Evolutionary conservation across 345 rosid genomes (phyloP).

Genomic region (Populus alba): DNA sequence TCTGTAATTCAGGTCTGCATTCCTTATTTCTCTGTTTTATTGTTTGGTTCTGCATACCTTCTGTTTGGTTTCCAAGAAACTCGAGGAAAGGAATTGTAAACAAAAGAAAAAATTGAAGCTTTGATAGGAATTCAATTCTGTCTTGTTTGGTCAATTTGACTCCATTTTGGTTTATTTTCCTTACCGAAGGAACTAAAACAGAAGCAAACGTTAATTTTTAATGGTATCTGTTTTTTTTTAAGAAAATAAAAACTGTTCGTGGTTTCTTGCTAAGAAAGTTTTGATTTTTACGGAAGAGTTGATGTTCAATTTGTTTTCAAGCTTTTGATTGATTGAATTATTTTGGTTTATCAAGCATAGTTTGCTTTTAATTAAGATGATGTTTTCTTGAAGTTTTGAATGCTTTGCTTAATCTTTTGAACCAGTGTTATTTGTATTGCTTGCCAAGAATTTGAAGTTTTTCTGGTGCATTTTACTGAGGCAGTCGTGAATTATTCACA

Average conservation of each 20-base stretch:
- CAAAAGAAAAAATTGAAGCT: neutral
- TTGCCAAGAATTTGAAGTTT: neutral
- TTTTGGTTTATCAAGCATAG: neutral
- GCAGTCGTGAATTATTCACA: neutral
- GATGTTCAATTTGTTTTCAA: neutral
- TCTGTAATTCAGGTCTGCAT: conserved; percentile 19
- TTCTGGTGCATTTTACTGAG: neutral
- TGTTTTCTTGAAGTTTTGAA: neutral
- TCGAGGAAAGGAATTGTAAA: neutral
- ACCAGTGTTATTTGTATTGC: neutral
- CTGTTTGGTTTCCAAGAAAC: conserved; percentile 21
- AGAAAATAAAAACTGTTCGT: neutral
- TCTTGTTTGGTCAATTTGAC: neutral
- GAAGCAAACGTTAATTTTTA: neutral
- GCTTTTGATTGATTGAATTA: neutral
- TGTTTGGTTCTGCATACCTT: neutral
- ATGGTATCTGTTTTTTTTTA: neutral
- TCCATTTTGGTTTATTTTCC: neutral
- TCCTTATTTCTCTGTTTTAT: neutral
- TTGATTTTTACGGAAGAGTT: too few species aligned
- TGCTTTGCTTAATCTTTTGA: too few species aligned
- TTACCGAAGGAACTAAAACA: neutral
- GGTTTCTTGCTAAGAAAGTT: neutral
- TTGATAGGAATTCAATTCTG: neutral
- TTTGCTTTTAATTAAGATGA: neutral